These are phyloP conservation scores for Rhizopogon vulgaris DNA, from an alignment of 768 basidiomycete genomes.

Conservation along the genomic window DNA sequence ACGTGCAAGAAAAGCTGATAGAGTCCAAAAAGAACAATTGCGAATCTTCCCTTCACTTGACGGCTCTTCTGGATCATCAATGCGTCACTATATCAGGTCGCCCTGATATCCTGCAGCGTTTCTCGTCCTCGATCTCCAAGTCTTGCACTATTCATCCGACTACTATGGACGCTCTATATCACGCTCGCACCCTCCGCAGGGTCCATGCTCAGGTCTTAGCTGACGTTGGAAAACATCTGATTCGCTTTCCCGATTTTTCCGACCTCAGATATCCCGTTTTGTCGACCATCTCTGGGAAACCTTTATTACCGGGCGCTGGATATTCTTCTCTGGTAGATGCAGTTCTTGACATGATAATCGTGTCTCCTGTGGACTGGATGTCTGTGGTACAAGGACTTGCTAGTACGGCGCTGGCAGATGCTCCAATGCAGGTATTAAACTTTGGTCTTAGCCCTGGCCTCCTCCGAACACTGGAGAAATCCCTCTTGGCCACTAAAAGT, in stretches of 20 bases:
- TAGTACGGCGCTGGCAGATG: constrained; percentile 7
- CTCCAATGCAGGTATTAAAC: constrained; percentile 36
- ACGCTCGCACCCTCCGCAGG: constrained; percentile 26
- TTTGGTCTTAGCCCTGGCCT: constrained; percentile 42
- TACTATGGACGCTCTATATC: constrained; percentile 47
- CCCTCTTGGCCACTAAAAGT: constrained; percentile 18
- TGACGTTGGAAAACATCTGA: constrained; percentile 38
- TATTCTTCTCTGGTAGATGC: constrained; percentile 30
- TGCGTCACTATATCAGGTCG: constrained; percentile 54
- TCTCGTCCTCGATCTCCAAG: constrained; percentile 28
- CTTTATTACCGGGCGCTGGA: constrained; percentile 17
- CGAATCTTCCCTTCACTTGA: constrained; percentile 34
- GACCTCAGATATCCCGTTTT: constrained; percentile 45
- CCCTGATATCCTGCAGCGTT: constrained; percentile 42
- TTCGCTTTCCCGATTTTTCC: constrained; percentile 43
- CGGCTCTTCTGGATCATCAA: constrained; percentile 41
- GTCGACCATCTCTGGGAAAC: constrained; percentile 39
- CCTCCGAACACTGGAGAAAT: constrained; percentile 32
- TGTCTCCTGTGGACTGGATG: constrained; percentile 50
- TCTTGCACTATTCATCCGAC: constrained; percentile 35
- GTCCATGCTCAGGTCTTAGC: constrained; percentile 36
- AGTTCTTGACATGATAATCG: constrained; percentile 36
- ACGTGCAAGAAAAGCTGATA: background rate
- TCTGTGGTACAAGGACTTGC: constrained; percentile 28
- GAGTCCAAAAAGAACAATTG: background rate